Conservation (phyloP, 495 filamentous ascomycete genomes). For the Astrocystis sublimbata region DNA sequence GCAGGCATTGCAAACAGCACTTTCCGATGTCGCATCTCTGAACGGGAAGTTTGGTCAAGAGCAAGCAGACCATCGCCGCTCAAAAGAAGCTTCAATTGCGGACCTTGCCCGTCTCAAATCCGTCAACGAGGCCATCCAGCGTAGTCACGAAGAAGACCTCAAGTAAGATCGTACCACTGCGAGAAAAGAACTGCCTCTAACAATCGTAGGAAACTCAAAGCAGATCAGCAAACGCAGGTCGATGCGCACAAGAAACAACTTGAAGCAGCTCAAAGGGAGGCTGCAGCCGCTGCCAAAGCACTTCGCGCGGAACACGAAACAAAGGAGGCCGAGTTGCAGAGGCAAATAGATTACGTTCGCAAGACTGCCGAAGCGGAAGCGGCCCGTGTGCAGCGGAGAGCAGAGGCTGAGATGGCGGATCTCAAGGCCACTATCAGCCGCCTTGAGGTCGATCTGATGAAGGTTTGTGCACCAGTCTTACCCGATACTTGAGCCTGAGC, state of each 20-base stretch:
- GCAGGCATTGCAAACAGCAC: conserved; percentile 65
- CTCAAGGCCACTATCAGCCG: conserved; percentile 59
- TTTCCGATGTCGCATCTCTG: conserved; percentile 65
- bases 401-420: conserved; percentile 63
- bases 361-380: conserved; percentile 43
- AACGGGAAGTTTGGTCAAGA: conserved; percentile 74
- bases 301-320: conserved; percentile 39
- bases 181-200: conserved; percentile 18
- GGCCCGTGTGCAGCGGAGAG: conserved; percentile 38
- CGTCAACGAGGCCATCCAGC: conserved; percentile 70
- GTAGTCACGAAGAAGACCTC: conserved; percentile 60
- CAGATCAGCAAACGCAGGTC: conserved; percentile 25
- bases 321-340: conserved; percentile 54
- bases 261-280: conserved; percentile 25
- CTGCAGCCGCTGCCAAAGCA: conserved; percentile 20
- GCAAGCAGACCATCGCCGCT: conserved; percentile 70
- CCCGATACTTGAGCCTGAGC: background rate
- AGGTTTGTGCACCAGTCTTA: conserved; percentile 42
- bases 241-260: conserved; percentile 26
- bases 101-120: conserved; percentile 66
- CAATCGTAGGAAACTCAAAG: conserved; percentile 28
- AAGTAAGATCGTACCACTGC: conserved; percentile 22
- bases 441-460: conserved; percentile 62
- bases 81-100: conserved; percentile 64
- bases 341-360: conserved; percentile 41